Evolutionary conservation across 1,284 basidiomycete species (phyloP).

Genomic region (Hymenochaete sp.): DNA sequence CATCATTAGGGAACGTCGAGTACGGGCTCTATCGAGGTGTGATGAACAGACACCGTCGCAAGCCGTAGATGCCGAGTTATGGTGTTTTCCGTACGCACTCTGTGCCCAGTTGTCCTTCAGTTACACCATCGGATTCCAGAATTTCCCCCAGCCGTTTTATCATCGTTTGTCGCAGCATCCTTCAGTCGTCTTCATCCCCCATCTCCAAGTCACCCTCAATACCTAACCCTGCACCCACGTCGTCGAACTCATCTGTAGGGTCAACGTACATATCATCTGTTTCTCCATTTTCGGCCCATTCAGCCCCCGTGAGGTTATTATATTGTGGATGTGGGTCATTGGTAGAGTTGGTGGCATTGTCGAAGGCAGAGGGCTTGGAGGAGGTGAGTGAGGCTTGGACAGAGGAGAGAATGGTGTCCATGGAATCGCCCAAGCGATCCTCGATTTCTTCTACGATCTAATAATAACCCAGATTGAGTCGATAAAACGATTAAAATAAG

Average conservation of each 20-base stretch:
- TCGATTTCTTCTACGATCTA: conserved; percentile 89
- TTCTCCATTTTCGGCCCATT: conserved; percentile 19
- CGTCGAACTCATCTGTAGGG: conserved; percentile 49
- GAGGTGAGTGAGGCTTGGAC: conserved; percentile 45
- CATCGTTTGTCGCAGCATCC: too few species aligned
- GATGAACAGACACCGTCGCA: too few species aligned
- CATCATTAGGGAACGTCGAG: too few species aligned
- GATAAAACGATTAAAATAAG: conserved; percentile 7
- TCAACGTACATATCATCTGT: conserved; percentile 24
- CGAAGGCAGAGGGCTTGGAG: not conserved
- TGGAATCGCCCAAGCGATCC: conserved; percentile 64
- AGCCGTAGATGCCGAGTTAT: too few species aligned
- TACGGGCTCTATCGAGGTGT: too few species aligned
- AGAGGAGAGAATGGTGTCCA: conserved; percentile 58
- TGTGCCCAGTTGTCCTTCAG: too few species aligned
- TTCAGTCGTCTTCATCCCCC: conserved; percentile 52
- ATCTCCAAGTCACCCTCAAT: conserved; percentile 67
- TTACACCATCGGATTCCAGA: too few species aligned
- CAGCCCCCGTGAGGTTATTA: not conserved
- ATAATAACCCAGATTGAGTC: not conserved
- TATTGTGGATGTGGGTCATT: too few species aligned
- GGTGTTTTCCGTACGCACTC: too few species aligned
- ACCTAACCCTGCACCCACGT: conserved; percentile 56
- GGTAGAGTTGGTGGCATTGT: too few species aligned
- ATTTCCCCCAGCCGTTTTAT: too few species aligned